These are phyloP conservation scores for Cynara cardunculus DNA, from an alignment of 129 eudicot species.

Conservation along the genomic window DNA sequence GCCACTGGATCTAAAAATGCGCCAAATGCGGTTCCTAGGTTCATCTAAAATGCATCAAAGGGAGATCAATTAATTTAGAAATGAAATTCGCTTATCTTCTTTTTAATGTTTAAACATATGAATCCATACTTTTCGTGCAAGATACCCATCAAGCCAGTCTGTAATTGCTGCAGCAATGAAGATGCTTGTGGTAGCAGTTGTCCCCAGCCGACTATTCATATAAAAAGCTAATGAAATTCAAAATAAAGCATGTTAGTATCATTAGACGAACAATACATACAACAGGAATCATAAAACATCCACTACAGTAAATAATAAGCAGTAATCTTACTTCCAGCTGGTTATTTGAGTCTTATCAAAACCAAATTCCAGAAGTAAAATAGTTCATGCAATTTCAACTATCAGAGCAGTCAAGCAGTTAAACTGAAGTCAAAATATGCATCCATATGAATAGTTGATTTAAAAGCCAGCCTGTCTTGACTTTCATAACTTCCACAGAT, in stretches of 20 bases:
- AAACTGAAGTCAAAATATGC: background rate
- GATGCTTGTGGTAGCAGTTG: constrained; percentile 70
- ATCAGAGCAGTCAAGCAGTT: constrained; percentile 1
- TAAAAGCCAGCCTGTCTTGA: background rate
- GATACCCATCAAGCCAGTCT: constrained; percentile 98
- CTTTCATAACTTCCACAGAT: background rate
- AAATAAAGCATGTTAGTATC: constrained; percentile 26
- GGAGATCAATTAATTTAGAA: background rate
- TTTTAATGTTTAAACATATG: background rate
- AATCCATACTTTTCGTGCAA: constrained; percentile 73
- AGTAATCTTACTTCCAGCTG: background rate
- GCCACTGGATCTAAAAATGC: constrained; percentile 99
- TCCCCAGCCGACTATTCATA: constrained; percentile 80
- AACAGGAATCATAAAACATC: background rate
- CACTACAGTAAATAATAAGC: background rate
- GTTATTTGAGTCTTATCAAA: background rate
- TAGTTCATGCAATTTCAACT: background rate
- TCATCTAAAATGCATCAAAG: constrained; percentile 52
- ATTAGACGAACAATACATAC: background rate
- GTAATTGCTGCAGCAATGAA: constrained; percentile 93
- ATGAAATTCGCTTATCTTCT: background rate
- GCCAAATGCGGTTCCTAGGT: constrained; percentile 88
- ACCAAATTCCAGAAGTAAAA: background rate
- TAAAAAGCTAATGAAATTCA: constrained; percentile 59
- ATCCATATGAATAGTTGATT: background rate